These are phyloP conservation scores for Phytophthora quininea DNA, from an alignment of 352 stramenopile genomes.

Conservation along the genomic window DNA sequence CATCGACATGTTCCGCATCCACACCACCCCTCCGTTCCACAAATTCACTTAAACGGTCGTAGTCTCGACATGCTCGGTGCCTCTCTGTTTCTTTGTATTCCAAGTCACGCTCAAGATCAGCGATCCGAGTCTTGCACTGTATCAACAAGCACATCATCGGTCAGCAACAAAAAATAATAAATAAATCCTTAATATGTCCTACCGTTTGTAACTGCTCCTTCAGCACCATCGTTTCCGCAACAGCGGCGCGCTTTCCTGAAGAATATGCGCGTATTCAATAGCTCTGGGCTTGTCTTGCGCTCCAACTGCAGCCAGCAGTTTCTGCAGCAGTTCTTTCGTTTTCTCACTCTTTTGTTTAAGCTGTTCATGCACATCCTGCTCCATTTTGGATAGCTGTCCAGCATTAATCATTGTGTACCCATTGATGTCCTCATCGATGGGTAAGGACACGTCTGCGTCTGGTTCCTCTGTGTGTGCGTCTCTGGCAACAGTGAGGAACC, in stretches of 20 bases:
- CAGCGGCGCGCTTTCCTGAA: conserved; percentile 62
- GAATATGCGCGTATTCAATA: conserved; percentile 61
- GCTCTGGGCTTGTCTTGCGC: conserved; percentile 25
- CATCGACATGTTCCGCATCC: conserved; percentile 18
- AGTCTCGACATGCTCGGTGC: conserved; percentile 77
- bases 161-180: not conserved
- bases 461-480: conserved; percentile 46
- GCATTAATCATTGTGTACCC: conserved; percentile 28
- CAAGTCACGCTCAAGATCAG: conserved; percentile 66
- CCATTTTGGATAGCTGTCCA: conserved; percentile 49
- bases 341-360: conserved; percentile 39
- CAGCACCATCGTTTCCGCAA: conserved; percentile 46
- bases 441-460: conserved; percentile 35
- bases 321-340: conserved; percentile 41
- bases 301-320: conserved; percentile 40
- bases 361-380: conserved; percentile 47
- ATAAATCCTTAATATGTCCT: conserved; percentile 12
- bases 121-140: conserved; percentile 64
- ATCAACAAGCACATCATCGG: conserved; percentile 12
- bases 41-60: conserved; percentile 67
- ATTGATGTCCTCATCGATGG: conserved; percentile 33
- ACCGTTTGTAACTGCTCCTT: conserved; percentile 67
- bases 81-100: conserved; percentile 80
- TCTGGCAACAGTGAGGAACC: conserved; percentile 68
- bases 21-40: conserved; percentile 48